Conservation (phyloP, 768 basidiomycete genomes). For the Leccinum disarticulatum region DNA sequence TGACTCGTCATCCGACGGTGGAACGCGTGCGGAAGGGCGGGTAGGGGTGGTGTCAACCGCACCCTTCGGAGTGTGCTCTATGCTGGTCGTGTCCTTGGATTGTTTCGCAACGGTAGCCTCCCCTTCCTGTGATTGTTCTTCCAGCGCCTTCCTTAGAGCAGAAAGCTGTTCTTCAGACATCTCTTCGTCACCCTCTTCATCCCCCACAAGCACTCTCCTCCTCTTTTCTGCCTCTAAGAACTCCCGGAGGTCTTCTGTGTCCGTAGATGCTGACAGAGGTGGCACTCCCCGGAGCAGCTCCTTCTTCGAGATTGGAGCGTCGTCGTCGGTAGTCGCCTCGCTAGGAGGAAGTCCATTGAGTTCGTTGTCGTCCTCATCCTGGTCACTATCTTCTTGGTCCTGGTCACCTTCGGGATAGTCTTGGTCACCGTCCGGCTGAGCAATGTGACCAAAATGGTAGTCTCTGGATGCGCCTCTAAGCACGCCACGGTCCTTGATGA, state of each 20-base stretch:
- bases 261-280: conserved; percentile 45
- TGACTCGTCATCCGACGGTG: conserved; percentile 34
- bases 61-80: background rate
- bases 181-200: conserved; percentile 28
- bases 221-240: conserved; percentile 65
- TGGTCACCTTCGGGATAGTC: conserved; percentile 39
- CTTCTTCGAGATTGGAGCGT: conserved; percentile 32
- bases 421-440: conserved; percentile 39
- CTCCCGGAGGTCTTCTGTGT: conserved; percentile 62
- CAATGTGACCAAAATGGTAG: conserved; percentile 54
- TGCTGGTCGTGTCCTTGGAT: conserved; percentile 5
- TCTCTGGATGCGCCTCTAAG: conserved; percentile 43
- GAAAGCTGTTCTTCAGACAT: conserved; percentile 21
- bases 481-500: conserved; percentile 72
- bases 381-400: conserved; percentile 47
- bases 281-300: conserved; percentile 39
- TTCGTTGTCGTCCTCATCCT: conserved; percentile 58
- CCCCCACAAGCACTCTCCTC: conserved; percentile 42
- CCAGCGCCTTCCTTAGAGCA: conserved; percentile 17
- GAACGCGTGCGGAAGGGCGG: conserved; percentile 7
- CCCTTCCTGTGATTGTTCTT: conserved; percentile 11
- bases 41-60: conserved; percentile 20
- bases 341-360: conserved; percentile 49
- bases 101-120: conserved; percentile 8
- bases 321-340: conserved; percentile 26